phyloP scores from a whole-genome alignment of 2,329 filamentous ascomycete genomes.

The Macroventuria anomochaeta region DNA sequence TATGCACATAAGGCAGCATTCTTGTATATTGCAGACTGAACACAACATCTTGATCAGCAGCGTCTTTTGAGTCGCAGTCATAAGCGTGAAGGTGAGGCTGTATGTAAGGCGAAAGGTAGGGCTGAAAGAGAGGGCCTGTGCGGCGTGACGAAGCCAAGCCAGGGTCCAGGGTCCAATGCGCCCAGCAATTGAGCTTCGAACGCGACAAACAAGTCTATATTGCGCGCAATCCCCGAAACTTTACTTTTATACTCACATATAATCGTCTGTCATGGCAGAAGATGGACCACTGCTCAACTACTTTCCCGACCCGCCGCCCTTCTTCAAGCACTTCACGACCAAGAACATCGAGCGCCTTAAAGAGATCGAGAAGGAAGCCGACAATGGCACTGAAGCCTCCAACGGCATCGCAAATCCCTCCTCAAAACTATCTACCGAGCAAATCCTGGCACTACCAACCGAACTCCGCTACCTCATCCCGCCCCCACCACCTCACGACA shows the following conservation, averaged over 20 bases:
- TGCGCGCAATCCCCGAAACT: background rate
- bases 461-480: slow-evolving; percentile 82
- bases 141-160: slow-evolving; percentile 1
- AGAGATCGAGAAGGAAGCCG: slow-evolving; percentile 53
- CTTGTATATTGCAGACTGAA: background rate
- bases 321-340: slow-evolving; percentile 86
- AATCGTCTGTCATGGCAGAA: slow-evolving; percentile 25
- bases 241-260: background rate
- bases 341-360: slow-evolving; percentile 71
- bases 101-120: background rate
- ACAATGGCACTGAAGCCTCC: slow-evolving; percentile 24
- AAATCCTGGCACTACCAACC: slow-evolving; percentile 63
- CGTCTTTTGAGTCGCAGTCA: background rate
- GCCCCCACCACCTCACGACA: slow-evolving; percentile 73
- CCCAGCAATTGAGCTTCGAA: background rate
- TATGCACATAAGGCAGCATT: no score
- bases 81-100: background rate
- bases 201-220: background rate
- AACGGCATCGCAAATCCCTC: background rate
- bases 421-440: slow-evolving; percentile 28
- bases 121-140: background rate
- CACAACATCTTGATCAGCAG: background rate
- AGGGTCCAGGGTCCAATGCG: slow-evolving; percentile 7
- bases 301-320: slow-evolving; percentile 86
- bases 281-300: slow-evolving; percentile 44